Evolutionary conservation across 257 asterid genomes (phyloP).

Genomic region (Parsonsia alboflavescens): DNA sequence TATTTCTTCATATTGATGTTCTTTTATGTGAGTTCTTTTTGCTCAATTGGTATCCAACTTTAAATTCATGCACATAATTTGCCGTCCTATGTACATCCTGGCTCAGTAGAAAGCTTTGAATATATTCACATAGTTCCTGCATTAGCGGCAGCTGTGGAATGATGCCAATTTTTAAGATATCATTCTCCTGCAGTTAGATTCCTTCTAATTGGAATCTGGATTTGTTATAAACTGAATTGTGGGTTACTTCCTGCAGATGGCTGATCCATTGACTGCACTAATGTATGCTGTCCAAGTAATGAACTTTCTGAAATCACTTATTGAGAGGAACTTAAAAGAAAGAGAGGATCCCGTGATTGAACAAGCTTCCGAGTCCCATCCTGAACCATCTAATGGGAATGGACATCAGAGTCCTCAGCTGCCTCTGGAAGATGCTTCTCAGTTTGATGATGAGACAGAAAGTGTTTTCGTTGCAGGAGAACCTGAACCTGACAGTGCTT

Average conservation of each 20-base stretch:
- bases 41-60: not conserved
- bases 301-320: constrained; percentile 56
- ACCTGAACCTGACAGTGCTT: constrained; percentile 33
- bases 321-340: constrained; percentile 70
- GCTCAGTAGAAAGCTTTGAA: not conserved
- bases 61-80: not conserved
- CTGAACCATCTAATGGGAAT: constrained; percentile 56
- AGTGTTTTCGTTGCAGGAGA: constrained; percentile 30
- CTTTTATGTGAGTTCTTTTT: not conserved
- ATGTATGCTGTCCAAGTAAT: constrained; percentile 78
- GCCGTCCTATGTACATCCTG: not conserved
- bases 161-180: no score
- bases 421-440: constrained; percentile 20
- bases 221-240: not conserved
- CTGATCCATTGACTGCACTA: constrained; percentile 81
- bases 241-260: constrained; percentile 49
- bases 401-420: constrained; percentile 47
- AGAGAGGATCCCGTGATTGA: constrained; percentile 55
- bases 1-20: not conserved
- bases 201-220: not conserved
- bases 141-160: not conserved
- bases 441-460: constrained; percentile 30
- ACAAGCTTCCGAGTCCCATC: constrained; percentile 30
- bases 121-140: not conserved
- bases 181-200: not conserved